Evolutionary conservation across 2,329 filamentous ascomycete species (phyloP), one percentile per base, ranked within the genome.

Genomic region (Fusarium sp.): DNA sequence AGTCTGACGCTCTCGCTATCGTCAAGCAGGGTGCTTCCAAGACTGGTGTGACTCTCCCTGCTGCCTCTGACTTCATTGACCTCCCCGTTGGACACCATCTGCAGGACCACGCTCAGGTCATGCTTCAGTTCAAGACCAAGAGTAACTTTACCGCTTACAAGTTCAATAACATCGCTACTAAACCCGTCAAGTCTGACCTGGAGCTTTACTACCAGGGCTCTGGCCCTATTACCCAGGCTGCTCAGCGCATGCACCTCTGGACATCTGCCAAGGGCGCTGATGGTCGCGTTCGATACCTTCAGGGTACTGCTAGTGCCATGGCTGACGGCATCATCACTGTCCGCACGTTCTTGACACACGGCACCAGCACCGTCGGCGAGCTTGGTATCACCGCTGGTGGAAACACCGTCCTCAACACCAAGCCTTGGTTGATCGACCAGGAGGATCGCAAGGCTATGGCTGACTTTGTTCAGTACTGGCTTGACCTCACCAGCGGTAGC

Each of bases 1-100:
- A 90, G 30, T 82, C 82, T 82, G 85, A 89, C 84, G 83, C 93
- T 68, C 82, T 91, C 17, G 79, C 83, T 9, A 79, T 89, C 15
- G 88, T 90, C 47, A 81, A 86, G 63, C 79, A 76, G 34, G 77
- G 77, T 8, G 67, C 74, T 41, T 32, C 75, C 45, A 86, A 85
- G 3, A 81, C 80, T 1, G 88, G 90, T 70, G 87, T 84, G 6
- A 86, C 83, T 11, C 89, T 90, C 82, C 85, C 88, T 24, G 79
- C 82, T 18, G 81, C 84, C 68, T 81, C 79, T 4, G 80, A 86
- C 20, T 90, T 88, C 86, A 89, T 90, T 48, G 82, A 86, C 26
- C 83, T 89, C 2, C 89, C 89, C 0, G 88, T 91, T 2, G 89
- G 89, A 6, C 85, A 88, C 69, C 89, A 89, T 67, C 82, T 90